Percentiles rank a stretch among this genome's conserved stretches.
Evolutionary conservation across 768 basidiomycete genomes (phyloP).

Genomic region (Dioszegia aurantiaca): DNA sequence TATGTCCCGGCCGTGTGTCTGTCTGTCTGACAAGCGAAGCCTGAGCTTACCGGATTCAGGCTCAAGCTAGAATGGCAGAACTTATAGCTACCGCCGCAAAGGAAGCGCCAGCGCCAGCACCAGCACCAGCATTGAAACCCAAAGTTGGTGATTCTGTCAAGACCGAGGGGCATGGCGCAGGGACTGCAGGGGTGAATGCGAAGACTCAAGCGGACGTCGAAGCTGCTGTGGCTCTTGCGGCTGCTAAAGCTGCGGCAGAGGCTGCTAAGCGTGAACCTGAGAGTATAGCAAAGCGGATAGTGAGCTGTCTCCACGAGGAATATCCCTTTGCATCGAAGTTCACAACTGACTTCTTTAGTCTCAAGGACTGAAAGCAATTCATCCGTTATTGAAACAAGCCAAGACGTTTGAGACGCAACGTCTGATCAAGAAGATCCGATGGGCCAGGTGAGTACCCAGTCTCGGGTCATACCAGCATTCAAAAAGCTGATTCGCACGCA

Average conservation of each 20-base stretch:
- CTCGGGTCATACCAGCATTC: too few relatives aligned
- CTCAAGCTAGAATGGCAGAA: slow-evolving; percentile 5
- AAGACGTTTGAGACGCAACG: slow-evolving; percentile 77
- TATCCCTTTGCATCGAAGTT: too few relatives aligned
- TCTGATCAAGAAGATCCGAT: slow-evolving; percentile 76
- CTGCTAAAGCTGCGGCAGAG: slow-evolving; percentile 1
- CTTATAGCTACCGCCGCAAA: slow-evolving; percentile 4
- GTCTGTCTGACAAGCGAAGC: too few relatives aligned
- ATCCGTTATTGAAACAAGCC: slow-evolving; percentile 74
- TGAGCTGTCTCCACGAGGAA: too few relatives aligned
- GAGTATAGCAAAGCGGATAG: slow-evolving; percentile 9
- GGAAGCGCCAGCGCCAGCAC: background rate
- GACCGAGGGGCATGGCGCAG: too few relatives aligned
- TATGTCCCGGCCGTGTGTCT: too few relatives aligned
- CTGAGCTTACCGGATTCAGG: slow-evolving; percentile 5
- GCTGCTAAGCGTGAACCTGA: slow-evolving; percentile 4
- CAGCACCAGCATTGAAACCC: too few relatives aligned
- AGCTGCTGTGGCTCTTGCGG: background rate
- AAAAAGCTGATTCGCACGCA: slow-evolving; percentile 7
- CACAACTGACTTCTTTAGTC: slow-evolving; percentile 57
- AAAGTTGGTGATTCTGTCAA: too few relatives aligned
- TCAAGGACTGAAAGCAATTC: slow-evolving; percentile 68
- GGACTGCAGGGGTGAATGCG: background rate
- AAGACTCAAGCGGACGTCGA: background rate
- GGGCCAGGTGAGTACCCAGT: slow-evolving; percentile 60